Base-by-base conservation (phyloP, 2,329 filamentous ascomycete species). In the Neofusicoccum cordaticola region DNA sequence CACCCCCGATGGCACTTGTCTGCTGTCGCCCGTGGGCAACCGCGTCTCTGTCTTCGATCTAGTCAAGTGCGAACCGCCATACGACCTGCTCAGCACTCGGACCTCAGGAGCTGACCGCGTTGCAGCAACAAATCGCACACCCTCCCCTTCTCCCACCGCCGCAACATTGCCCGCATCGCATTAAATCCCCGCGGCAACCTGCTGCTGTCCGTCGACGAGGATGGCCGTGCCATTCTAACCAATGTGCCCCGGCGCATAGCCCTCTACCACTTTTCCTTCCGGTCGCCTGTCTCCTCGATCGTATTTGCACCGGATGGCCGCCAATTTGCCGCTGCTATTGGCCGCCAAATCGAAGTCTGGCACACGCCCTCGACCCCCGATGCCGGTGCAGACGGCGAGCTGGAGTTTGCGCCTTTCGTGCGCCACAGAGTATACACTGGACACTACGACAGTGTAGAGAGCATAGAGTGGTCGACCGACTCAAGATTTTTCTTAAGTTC, bases 11-110 rank as follows among this genome's bases (percentile, higher is more conserved):
- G 96, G 96, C 76, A 95, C 92, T 72, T 94, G 92, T 80, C 86
- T 99, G 69, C 91, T 96, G 73, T 99, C 95, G 50, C 96, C 95
- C 7, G 95, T 99, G 62, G 95, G 95, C 75, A 99, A 98, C 80
- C 85, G 93, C 75, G 93, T 99, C 67, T 92, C 94, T 1, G 90
- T 98, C 62, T 99, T 99, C 79, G 94, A 99, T 77, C 84, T 99
- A 51, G 90, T 97, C 73, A 93, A 98, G 93, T 96, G 85, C 72
- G 56, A 85, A 73, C 45, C 22, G 2, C n/a, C 52, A 37, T 19
- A 41, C 22, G 8, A 17, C 42, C 19, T 35, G 7, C 9, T 13
- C 13, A 17, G 15, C 44, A 45, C 45, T 9, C 9, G n/a, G 8
- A 17, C 31, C 27, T 12, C 56, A 39, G 42, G 11, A 47, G 4